Evolutionary conservation across 2,329 filamentous ascomycete genomes (phyloP).

Genomic region (Trichoderma asperellum): DNA sequence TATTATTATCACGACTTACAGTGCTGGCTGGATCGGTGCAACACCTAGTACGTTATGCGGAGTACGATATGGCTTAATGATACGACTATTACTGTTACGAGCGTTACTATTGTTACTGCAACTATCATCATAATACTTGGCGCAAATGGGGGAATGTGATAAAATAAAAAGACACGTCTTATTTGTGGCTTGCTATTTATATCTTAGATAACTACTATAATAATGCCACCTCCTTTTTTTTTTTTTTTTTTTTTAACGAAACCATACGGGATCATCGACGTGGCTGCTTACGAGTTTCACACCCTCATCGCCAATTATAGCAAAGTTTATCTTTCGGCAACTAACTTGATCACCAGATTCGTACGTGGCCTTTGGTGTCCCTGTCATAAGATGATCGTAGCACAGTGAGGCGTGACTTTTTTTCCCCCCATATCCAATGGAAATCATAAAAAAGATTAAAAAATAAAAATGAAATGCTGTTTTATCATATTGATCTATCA

Average conservation of each 20-base stretch:
- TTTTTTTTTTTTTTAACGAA: constrained; percentile 15
- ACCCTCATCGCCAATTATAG: constrained; percentile 10
- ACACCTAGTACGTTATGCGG: constrained; percentile 24
- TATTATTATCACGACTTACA: constrained; percentile 14
- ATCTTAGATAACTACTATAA: constrained; percentile 14
- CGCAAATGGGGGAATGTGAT: neutral
- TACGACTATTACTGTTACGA: neutral
- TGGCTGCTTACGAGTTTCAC: constrained; percentile 23
- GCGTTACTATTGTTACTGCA: constrained; percentile 1
- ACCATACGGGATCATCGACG: constrained; percentile 23
- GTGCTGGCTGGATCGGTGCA: constrained; percentile 29
- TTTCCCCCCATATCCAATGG: neutral
- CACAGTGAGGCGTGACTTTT: neutral
- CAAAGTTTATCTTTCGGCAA: constrained; percentile 2
- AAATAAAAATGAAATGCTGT: neutral
- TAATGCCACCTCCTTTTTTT: constrained; percentile 21
- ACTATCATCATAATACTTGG: constrained; percentile 6
- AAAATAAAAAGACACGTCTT: constrained; percentile 15
- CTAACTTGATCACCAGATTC: constrained; percentile 11
- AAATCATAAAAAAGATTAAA: neutral
- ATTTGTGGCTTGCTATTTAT: constrained; percentile 22
- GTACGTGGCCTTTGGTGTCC: neutral
- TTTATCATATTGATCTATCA: neutral
- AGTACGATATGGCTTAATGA: constrained; percentile 19
- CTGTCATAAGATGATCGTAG: neutral